Evolutionary conservation across 1,284 basidiomycete genomes (phyloP).

Genomic region (Ceratorhiza oryzae-sativae): DNA sequence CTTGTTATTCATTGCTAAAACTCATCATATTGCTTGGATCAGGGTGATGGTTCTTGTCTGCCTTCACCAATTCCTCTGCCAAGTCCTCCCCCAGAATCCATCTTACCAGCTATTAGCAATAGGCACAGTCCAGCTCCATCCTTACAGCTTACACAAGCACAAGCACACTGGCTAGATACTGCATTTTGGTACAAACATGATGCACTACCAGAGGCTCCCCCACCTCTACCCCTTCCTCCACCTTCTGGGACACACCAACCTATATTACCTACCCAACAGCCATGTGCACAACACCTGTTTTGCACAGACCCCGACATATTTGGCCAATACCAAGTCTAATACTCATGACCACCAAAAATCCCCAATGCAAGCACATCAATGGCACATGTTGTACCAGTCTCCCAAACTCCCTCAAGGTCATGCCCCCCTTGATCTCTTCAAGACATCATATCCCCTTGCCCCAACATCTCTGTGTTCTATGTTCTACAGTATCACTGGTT

Average conservation of each 20-base stretch:
- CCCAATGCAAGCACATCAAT: neutral
- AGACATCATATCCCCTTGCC: conserved; percentile 13
- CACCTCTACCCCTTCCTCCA: neutral
- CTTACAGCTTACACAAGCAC: neutral
- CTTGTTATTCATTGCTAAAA: neutral
- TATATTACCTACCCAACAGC: neutral
- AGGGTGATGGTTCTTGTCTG: neutral
- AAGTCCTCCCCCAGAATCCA: neutral
- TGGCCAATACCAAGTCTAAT: conserved; percentile 19
- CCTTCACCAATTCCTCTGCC: neutral
- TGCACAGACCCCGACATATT: conserved; percentile 17
- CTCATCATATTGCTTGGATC: neutral
- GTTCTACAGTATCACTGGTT: conserved; percentile 16
- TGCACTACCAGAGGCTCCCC: conserved; percentile 12
- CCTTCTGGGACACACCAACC: neutral
- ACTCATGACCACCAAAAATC: neutral
- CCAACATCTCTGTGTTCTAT: conserved; percentile 18
- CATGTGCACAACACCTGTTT: neutral
- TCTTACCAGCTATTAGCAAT: neutral
- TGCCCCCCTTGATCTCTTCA: neutral
- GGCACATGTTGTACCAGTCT: neutral
- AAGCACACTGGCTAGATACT: neutral
- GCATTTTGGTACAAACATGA: neutral
- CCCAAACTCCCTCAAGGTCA: neutral
- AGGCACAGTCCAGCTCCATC: neutral